A percentile compares a stretch with the other conserved stretches of the same genome.
Conservation (phyloP, 768 basidiomycete species). For the Brasilioporus rufonigricans region DNA sequence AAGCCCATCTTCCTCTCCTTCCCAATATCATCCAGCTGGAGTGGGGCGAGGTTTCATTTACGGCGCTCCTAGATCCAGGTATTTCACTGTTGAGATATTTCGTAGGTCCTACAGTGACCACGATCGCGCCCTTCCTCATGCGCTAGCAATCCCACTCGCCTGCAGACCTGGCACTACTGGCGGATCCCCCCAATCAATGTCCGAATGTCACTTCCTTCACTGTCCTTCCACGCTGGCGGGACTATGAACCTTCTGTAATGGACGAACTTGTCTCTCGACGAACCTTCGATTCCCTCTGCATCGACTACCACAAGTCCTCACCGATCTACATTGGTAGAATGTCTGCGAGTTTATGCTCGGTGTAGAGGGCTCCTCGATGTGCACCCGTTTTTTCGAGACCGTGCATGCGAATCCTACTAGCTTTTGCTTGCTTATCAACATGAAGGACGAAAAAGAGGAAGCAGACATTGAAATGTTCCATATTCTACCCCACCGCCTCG, state of each 20-base stretch:
- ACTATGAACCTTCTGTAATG: slow-evolving; percentile 6
- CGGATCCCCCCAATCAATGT: slow-evolving; percentile 15
- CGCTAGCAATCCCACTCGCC: slow-evolving; percentile 12
- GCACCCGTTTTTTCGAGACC: slow-evolving; percentile 9
- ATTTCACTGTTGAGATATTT: slow-evolving; percentile 17
- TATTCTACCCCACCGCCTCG: slow-evolving; percentile 12
- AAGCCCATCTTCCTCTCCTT: slow-evolving; percentile 17
- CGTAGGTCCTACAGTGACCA: slow-evolving; percentile 10
- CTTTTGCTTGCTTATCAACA: slow-evolving; percentile 6
- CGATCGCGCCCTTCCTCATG: slow-evolving; percentile 9
- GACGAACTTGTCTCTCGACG: slow-evolving; percentile 3
- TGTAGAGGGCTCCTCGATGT: not conserved
- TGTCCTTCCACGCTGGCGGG: no score
- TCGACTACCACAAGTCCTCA: slow-evolving; percentile 8
- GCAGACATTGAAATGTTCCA: slow-evolving; percentile 2
- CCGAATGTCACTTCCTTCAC: slow-evolving; percentile 12
- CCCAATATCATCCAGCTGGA: slow-evolving; percentile 17
- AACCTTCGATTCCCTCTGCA: slow-evolving; percentile 9
- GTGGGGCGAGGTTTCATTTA: slow-evolving; percentile 14
- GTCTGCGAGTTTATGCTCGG: slow-evolving; percentile 12
- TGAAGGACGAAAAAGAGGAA: slow-evolving; percentile 1
- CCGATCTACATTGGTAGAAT: slow-evolving; percentile 12
- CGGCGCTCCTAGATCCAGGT: slow-evolving; percentile 1
- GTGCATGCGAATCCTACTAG: slow-evolving; percentile 11
- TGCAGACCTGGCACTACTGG: slow-evolving; percentile 11